Evolutionary conservation across 2,329 filamentous ascomycete genomes (phyloP), one percentile per base, ranked within the genome.

Genomic region (Exophiala viscosa): DNA sequence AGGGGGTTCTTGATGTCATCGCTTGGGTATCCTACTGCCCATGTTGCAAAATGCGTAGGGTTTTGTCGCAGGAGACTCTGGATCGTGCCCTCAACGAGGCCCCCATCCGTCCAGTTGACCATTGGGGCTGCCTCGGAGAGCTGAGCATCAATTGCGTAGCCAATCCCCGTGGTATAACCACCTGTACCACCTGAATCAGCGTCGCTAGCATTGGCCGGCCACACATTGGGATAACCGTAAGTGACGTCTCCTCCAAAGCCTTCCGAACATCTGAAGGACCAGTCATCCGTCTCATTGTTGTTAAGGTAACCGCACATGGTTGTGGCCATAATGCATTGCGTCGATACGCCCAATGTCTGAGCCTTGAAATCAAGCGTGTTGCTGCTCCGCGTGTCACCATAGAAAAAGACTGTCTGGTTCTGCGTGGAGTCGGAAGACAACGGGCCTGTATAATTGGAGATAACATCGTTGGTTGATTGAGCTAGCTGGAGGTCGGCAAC

Each of bases 1-100:
- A 55, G 34, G 18, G 41, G 17, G 44, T 44, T 48, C 17, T 58
- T 53, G 15, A 46, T 44, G 42, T 58, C 56, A 44, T 23, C 41
- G 17, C 42, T 45, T 9, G 38, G 35, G 36, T 49, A 56, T 28
- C 39, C 39, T 5, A 59, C 43, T 17, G 31, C 45, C 45, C 45
- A 47, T 11, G 45, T 38, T 9, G 31, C 45, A 15, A 47, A 47
- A n/a, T 47, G 28, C 31, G 23, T 38, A 3, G 45, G 45, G 17
- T 47, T 47, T 14, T 35, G 20, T 10, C 15, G 18, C 14, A 45
- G 15, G 9, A 45, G 13, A 8, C 7, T 20, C 7, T 18, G 23
- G 2, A 33, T 9, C 13, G 6, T n/a, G 11, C 20, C 20, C 6
- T n/a, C 23, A 6, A 20, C 5, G 3, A 11, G 15, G 39, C 23